phyloP scores from a whole-genome alignment of 352 stramenopile species.

The Globisporangium takayamanum region DNA sequence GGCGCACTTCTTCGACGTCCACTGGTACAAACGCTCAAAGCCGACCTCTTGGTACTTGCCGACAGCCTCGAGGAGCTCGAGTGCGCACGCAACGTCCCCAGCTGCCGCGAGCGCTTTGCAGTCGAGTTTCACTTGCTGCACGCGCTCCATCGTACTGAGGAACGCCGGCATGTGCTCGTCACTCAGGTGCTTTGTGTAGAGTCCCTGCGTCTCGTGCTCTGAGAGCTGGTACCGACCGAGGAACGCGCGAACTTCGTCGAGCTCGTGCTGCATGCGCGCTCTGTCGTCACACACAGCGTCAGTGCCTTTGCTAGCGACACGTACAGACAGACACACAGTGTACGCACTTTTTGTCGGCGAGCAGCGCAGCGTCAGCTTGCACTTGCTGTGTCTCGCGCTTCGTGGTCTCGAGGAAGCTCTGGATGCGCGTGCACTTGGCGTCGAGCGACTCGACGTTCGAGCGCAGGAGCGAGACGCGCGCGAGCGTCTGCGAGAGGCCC shows the following conservation, averaged over 20 bases:
- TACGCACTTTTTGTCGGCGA: conserved; percentile 37
- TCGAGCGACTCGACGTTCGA: conserved; percentile 37
- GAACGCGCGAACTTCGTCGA: conserved; percentile 50
- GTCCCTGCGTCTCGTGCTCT: conserved; percentile 50
- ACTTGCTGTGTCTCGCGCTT: conserved; percentile 64
- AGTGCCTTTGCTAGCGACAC: conserved; percentile 5
- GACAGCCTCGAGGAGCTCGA: conserved; percentile 85
- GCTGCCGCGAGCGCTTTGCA: conserved; percentile 50
- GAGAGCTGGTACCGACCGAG: conserved; percentile 64
- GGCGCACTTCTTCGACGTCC: conserved; percentile 75
- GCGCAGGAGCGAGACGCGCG: conserved; percentile 27
- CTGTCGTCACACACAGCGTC: conserved; percentile 20
- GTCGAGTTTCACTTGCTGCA: conserved; percentile 64
- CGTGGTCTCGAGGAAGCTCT: conserved; percentile 51
- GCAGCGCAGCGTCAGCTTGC: conserved; percentile 39
- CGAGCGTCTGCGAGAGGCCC: conserved; percentile 37
- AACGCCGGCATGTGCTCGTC: conserved; percentile 55
- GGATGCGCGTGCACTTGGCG: conserved; percentile 36
- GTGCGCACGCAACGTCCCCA: conserved; percentile 38
- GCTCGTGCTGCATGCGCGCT: conserved; percentile 35
- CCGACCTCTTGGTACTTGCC: conserved; percentile 79
- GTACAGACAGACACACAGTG: not conserved
- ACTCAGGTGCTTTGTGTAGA: conserved; percentile 31
- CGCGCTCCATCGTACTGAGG: conserved; percentile 59
- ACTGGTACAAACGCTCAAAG: conserved; percentile 84